A percentile compares a stretch with the other conserved stretches of the same genome.
phyloP scores from a whole-genome alignment of 768 basidiomycete genomes.

The Tulasnella sp. region DNA sequence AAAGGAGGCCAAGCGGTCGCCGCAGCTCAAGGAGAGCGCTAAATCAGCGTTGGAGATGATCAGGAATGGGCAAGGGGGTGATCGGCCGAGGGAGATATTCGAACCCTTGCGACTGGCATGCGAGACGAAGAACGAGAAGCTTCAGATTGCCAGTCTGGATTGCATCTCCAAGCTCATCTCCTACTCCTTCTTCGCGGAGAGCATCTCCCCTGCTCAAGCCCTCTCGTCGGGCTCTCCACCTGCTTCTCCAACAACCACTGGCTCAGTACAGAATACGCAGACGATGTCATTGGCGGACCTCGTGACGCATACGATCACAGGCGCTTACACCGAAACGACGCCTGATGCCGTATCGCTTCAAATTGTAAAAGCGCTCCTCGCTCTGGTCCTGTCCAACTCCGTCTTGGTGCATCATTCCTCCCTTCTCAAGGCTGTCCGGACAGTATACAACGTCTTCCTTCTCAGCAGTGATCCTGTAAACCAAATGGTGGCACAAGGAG shows the following conservation, averaged over 20 bases:
- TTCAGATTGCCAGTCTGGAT: conserved; percentile 94
- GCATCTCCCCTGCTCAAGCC: conserved; percentile 31
- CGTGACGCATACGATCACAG: conserved; percentile 88
- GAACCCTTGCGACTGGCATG: conserved; percentile 94
- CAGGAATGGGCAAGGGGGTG: conserved; percentile 59
- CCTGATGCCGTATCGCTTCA: conserved; percentile 89
- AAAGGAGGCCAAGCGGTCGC: conserved; percentile 76
- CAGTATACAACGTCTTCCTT: conserved; percentile 96
- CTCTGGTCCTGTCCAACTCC: conserved; percentile 76
- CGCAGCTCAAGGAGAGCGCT: conserved; percentile 70
- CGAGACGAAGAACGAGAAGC: conserved; percentile 85
- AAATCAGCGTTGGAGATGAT: conserved; percentile 75
- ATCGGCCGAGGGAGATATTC: conserved; percentile 77
- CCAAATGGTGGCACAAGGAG: conserved; percentile 97
- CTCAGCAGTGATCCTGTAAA: conserved; percentile 83
- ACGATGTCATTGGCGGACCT: conserved; percentile 73
- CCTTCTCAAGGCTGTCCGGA: conserved; percentile 88
- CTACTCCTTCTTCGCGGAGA: conserved; percentile 89
- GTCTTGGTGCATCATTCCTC: conserved; percentile 91
- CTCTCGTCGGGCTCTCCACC: conserved; percentile 54
- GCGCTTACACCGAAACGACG: conserved; percentile 78
- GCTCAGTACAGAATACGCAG: conserved; percentile 17
- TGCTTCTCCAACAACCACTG: conserved; percentile 46
- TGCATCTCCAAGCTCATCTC: conserved; percentile 96
- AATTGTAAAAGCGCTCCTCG: conserved; percentile 88